Percentiles rank a stretch among this genome's conserved stretches.
Evolutionary conservation across 176 grass and related monocot genomes (phyloP).

Genomic region (Lolium perenne): DNA sequence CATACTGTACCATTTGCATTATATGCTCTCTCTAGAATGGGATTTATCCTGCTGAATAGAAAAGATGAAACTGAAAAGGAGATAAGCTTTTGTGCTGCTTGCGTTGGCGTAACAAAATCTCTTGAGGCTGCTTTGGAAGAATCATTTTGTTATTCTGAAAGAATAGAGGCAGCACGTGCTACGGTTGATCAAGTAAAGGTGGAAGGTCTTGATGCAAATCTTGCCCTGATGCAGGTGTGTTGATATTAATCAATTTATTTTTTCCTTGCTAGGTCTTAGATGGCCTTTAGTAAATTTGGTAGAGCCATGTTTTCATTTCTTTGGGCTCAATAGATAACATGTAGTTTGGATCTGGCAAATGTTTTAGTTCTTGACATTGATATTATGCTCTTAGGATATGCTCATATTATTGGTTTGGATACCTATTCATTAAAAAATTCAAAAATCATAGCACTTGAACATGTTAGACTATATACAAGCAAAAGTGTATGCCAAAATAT

Average conservation of each 20-base stretch:
- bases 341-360: slow-evolving; percentile 33
- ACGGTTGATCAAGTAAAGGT: slow-evolving; percentile 82
- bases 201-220: slow-evolving; percentile 77
- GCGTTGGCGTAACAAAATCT: slow-evolving; percentile 68
- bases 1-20: slow-evolving; percentile 78
- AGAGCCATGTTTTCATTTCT: slow-evolving; percentile 14
- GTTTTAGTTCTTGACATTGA: background rate
- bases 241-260: slow-evolving; percentile 29
- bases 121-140: slow-evolving; percentile 83
- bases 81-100: slow-evolving; percentile 58
- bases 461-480: background rate
- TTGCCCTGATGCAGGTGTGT: slow-evolving; percentile 77
- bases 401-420: background rate
- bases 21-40: slow-evolving; percentile 71
- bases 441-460: background rate
- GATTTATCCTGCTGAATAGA: slow-evolving; percentile 59
- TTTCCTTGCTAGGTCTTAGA: slow-evolving; percentile 13
- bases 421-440: background rate
- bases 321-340: slow-evolving; percentile 32
- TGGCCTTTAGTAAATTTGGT: slow-evolving; percentile 16
- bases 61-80: slow-evolving; percentile 60
- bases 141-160: slow-evolving; percentile 78
- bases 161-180: slow-evolving; percentile 72
- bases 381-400: background rate
- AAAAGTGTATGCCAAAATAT: background rate